A percentile compares a stretch with the other conserved stretches of the same genome.
phyloP scores from a whole-genome alignment of 2,329 filamentous ascomycete species.

The Fusarium sp. region DNA sequence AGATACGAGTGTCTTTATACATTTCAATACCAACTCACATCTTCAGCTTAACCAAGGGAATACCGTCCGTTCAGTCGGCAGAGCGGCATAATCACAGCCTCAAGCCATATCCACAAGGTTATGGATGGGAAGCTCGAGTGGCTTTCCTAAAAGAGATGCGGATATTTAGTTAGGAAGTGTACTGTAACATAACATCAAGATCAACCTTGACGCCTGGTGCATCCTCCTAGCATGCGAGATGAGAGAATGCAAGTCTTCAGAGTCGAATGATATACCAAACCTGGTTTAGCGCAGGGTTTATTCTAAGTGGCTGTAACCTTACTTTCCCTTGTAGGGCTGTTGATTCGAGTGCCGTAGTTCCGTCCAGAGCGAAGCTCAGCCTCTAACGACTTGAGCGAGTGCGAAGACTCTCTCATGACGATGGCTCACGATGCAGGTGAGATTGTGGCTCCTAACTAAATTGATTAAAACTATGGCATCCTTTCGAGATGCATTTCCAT shows the following conservation, averaged over 20 bases:
- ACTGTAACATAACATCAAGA: not conserved
- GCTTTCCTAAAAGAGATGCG: constrained; percentile 1
- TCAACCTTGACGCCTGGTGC: not conserved
- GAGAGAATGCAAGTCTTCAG: constrained; percentile 5
- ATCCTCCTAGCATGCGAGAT: not conserved
- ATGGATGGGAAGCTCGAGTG: constrained; percentile 9
- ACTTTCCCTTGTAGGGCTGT: constrained; percentile 34
- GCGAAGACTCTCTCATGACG: not conserved
- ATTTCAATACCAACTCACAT: not conserved
- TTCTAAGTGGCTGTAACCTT: constrained; percentile 15
- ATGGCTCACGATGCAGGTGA: not conserved
- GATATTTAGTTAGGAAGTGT: not conserved
- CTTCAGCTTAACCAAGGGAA: constrained; percentile 1
- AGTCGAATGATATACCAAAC: constrained; percentile 27
- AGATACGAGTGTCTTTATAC: constrained; percentile 28
- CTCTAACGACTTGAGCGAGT: constrained; percentile 1
- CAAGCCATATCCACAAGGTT: not conserved
- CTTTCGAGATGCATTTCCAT: not conserved
- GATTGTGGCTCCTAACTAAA: not conserved
- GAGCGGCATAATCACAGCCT: constrained; percentile 24
- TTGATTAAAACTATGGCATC: not conserved
- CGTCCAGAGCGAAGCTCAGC: not conserved
- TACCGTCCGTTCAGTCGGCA: constrained; percentile 2
- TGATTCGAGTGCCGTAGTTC: constrained; percentile 20
- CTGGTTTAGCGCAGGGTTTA: constrained; percentile 24